A percentile compares a stretch with the other conserved stretches of the same genome.
Conservation (phyloP, 352 stramenopile species). For the Blastocystis sp. region DNA sequence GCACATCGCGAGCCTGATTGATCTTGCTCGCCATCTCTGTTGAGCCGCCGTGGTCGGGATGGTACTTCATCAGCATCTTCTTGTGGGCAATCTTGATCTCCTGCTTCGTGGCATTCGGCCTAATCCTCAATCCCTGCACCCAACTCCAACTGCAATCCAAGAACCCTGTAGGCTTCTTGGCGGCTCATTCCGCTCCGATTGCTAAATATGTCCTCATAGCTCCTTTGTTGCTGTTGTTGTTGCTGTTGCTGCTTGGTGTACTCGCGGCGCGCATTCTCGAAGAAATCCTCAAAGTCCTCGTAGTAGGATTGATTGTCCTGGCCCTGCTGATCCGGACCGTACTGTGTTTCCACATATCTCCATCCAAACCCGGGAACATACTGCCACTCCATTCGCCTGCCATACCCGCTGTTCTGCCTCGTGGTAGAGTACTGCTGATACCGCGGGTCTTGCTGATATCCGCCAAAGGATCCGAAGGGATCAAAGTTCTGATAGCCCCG, state of each 20-base stretch:
- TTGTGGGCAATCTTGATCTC: slow-evolving; percentile 69
- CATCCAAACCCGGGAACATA: slow-evolving; percentile 54
- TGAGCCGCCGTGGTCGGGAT: slow-evolving; percentile 67
- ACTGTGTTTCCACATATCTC: slow-evolving; percentile 38
- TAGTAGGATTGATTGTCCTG: slow-evolving; percentile 54
- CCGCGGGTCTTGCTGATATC: background rate
- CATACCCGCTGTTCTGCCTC: slow-evolving; percentile 15
- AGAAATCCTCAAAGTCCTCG: slow-evolving; percentile 67
- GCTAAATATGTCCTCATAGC: slow-evolving; percentile 63
- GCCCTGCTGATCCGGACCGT: background rate
- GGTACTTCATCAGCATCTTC: slow-evolving; percentile 70
- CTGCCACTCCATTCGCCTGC: slow-evolving; percentile 45
- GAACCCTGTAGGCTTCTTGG: slow-evolving; percentile 62
- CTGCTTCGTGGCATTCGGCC: slow-evolving; percentile 67
- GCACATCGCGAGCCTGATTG: slow-evolving; percentile 69
- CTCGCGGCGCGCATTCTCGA: slow-evolving; percentile 32
- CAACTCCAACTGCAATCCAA: slow-evolving; percentile 60
- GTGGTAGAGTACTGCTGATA: background rate
- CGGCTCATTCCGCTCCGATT: slow-evolving; percentile 40
- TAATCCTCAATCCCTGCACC: background rate
- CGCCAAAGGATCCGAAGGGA: background rate
- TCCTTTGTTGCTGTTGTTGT: slow-evolving; percentile 52
- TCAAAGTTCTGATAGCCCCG: slow-evolving; percentile 1
- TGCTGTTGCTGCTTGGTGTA: slow-evolving; percentile 48
- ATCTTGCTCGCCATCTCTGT: slow-evolving; percentile 70